Evolutionary conservation across 345 rosid species (phyloP), one percentile per base, ranked within the genome.

Genomic region (Camelina sativa): DNA sequence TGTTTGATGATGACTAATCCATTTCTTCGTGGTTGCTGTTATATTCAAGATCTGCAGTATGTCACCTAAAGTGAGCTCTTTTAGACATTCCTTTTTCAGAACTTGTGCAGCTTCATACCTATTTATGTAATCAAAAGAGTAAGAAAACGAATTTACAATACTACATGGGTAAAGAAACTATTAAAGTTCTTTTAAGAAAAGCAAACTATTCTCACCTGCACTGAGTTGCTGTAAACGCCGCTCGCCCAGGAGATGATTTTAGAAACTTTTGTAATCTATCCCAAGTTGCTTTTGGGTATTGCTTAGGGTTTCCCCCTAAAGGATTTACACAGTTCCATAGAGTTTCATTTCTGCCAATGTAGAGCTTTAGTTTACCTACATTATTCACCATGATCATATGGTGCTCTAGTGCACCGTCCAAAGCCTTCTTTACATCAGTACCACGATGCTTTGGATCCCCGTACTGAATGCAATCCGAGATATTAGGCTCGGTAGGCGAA

Each of bases 291-390:
- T 87, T 84, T 23, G 85, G 81, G 72, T 77, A 86, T 34, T 80
- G 69, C 63, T 85, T 86, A 65, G 91, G 82, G 57, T 78, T 76
- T 12, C 88, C 91, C 44, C 90, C 87, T 25, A 86, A 76, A 62
- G 85, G 90, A 77, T 93, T 93, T 72, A 86, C 82, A 72, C 97
- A 93, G 55, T 65, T 88, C 98, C 98, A 93, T 38, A 91, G 59
- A 75, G 72, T 80, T 75, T 89, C 90, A 57, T 85, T 78, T 76
- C 82, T 87, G 48, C 88, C 86, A 74, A 91, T 82, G 74, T 86
- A 93, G 62, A 93, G 81, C 78, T 84, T 86, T 71, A 86, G 12
- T 8, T 77, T 69, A 66, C 96, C 96, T 64, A 89, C 15, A 43
- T 64, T 80, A 62, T 69, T 82, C 75, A 84, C 82, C 68, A 65